Conservation (phyloP, 228 moss, liverwort and hornwort species). For the Sphagnum fallax region DNA sequence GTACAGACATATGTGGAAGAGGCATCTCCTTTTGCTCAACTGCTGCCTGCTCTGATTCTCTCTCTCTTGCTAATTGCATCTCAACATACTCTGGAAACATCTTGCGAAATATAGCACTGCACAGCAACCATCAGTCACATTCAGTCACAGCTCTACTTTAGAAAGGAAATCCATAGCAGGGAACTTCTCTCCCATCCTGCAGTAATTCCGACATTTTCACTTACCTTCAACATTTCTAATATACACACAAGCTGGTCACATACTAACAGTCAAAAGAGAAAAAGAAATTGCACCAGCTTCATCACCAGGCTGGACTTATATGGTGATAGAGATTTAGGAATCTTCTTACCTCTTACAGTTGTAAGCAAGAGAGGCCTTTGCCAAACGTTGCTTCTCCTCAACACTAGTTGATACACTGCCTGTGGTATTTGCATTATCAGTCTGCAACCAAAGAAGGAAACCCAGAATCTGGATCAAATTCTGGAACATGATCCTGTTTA, state of each 20-base stretch:
- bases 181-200: neutral
- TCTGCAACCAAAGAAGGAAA: slow-evolving; percentile 27
- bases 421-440: slow-evolving; percentile 96
- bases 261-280: neutral
- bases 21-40: slow-evolving; percentile 47
- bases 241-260: neutral
- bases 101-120: slow-evolving; percentile 83
- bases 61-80: slow-evolving; percentile 87
- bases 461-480: too few relatives aligned
- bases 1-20: slow-evolving; percentile 12
- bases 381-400: slow-evolving; percentile 89
- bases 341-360: slow-evolving; percentile 72
- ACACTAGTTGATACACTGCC: slow-evolving; percentile 91
- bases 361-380: slow-evolving; percentile 73
- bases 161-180: neutral
- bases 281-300: neutral
- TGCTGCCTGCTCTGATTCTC: slow-evolving; percentile 77
- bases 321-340: neutral
- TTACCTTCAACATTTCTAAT: neutral
- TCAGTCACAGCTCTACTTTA: neutral
- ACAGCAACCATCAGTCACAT: neutral
- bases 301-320: too few relatives aligned
- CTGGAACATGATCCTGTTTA: too few relatives aligned
- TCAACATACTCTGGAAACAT: slow-evolving; percentile 98
- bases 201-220: neutral